These are phyloP conservation scores for Stylonectria norvegica DNA, from an alignment of 2,329 filamentous ascomycete genomes.

Conservation along the genomic window DNA sequence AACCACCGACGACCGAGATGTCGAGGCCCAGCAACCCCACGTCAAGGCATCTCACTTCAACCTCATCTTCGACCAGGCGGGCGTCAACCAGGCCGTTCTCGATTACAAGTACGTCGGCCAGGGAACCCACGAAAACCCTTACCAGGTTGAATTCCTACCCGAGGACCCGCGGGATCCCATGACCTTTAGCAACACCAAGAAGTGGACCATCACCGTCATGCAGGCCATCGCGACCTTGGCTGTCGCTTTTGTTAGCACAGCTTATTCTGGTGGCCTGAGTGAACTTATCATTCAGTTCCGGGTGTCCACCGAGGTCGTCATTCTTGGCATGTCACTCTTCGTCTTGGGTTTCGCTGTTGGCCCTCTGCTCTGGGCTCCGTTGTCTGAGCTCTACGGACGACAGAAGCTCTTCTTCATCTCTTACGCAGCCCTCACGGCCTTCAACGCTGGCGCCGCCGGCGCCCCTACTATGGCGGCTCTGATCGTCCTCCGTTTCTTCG, in stretches of 20 bases:
- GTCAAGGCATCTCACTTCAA: slow-evolving; percentile 44
- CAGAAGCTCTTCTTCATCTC: slow-evolving; percentile 58
- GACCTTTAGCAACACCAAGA: slow-evolving; percentile 52
- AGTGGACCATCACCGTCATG: slow-evolving; percentile 63
- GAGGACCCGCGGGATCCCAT: slow-evolving; percentile 66
- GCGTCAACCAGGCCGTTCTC: slow-evolving; percentile 55
- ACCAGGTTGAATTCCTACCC: slow-evolving; percentile 63
- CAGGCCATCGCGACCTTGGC: slow-evolving; percentile 65
- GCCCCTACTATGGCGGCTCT: slow-evolving; percentile 56
- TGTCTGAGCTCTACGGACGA: slow-evolving; percentile 62
- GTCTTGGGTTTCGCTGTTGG: slow-evolving; percentile 61
- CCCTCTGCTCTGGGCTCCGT: slow-evolving; percentile 62
- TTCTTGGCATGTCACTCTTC: slow-evolving; percentile 62
- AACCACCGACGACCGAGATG: slow-evolving; percentile 34
- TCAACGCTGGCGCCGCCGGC: slow-evolving; percentile 58
- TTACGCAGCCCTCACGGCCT: slow-evolving; percentile 56
- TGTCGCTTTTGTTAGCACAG: slow-evolving; percentile 67
- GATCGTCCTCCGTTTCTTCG: slow-evolving; percentile 67
- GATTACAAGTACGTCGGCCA: slow-evolving; percentile 54
- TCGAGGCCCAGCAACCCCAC: slow-evolving; percentile 39
- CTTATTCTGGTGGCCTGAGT: slow-evolving; percentile 57
- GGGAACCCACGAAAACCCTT: slow-evolving; percentile 66
- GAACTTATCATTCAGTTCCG: slow-evolving; percentile 55
- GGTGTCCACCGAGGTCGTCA: slow-evolving; percentile 50
- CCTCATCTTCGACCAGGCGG: slow-evolving; percentile 55